Percentiles rank a stretch among this genome's conserved stretches.
phyloP scores from a whole-genome alignment of 2,329 filamentous ascomycete species.

The Bisporella sp. region DNA sequence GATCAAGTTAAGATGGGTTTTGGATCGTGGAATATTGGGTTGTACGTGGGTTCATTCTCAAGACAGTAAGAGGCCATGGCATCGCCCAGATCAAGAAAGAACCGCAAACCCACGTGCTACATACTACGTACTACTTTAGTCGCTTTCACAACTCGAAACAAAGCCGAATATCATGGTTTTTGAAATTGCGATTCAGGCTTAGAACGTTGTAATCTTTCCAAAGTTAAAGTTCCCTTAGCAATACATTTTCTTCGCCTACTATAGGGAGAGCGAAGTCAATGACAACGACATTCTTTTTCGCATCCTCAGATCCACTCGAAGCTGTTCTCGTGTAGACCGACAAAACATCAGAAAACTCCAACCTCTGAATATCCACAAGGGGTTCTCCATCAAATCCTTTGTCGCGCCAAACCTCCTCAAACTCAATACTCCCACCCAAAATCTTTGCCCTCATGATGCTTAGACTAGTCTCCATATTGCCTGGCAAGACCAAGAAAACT shows the following conservation, averaged over 20 bases:
- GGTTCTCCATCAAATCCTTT: conserved; percentile 21
- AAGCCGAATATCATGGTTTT: too few species aligned
- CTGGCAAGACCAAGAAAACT: conserved; percentile 16
- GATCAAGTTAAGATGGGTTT: too few species aligned
- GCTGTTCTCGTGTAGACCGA: conserved; percentile 19
- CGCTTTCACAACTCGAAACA: too few species aligned
- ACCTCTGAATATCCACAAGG: conserved; percentile 14
- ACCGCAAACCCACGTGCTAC: too few species aligned
- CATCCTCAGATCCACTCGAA: neutral
- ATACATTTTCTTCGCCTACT: neutral
- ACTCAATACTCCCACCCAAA: conserved; percentile 2
- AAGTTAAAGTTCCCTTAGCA: too few species aligned
- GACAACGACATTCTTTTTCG: conserved; percentile 12
- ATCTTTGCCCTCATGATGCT: conserved; percentile 11
- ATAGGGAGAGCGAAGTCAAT: conserved; percentile 12
- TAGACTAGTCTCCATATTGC: conserved; percentile 17
- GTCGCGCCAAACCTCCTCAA: conserved; percentile 13
- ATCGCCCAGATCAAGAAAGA: too few species aligned
- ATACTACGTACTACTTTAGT: too few species aligned
- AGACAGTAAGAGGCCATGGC: too few species aligned
- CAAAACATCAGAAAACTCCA: conserved; percentile 14
- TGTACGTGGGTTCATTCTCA: too few species aligned
- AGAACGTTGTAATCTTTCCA: too few species aligned
- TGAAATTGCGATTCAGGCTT: too few species aligned
- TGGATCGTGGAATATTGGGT: too few species aligned